phyloP scores from a whole-genome alignment of 306 rosid genomes.

The Gleditsia sinensis region DNA sequence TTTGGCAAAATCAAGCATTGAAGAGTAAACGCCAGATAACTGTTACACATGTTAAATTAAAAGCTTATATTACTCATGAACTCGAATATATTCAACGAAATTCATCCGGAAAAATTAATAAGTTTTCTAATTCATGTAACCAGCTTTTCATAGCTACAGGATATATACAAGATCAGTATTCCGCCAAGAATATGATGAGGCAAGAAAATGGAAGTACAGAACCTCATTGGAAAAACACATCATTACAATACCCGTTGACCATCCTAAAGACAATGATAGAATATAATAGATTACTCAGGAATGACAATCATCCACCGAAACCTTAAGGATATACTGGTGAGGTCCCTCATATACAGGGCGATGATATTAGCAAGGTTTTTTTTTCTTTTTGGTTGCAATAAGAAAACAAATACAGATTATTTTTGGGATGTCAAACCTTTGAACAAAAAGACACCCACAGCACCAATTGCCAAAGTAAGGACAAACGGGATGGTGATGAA shows the following conservation, averaged over 20 bases:
- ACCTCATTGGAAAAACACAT: background rate
- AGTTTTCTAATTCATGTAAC: background rate
- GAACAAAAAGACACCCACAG: conserved; percentile 64
- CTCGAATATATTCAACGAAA: background rate
- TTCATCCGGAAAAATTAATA: background rate
- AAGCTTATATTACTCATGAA: background rate
- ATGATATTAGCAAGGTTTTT: background rate
- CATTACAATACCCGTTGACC: background rate
- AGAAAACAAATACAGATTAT: conserved; percentile 23
- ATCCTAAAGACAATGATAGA: too few species aligned
- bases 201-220: background rate
- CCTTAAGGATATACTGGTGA: background rate
- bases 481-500: conserved; percentile 52
- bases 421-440: conserved; percentile 59
- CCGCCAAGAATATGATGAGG: background rate
- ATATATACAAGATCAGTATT: background rate
- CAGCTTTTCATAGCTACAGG: too few species aligned
- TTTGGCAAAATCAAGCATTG: too few species aligned
- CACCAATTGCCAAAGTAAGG: conserved; percentile 73
- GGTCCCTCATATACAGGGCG: conserved; percentile 2
- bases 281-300: too few species aligned
- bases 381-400: too few species aligned
- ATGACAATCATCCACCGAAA: background rate
- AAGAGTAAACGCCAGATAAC: background rate
- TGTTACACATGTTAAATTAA: background rate